phyloP scores from a whole-genome alignment of 1,284 basidiomycete genomes.

The Sparassis latifolia region DNA sequence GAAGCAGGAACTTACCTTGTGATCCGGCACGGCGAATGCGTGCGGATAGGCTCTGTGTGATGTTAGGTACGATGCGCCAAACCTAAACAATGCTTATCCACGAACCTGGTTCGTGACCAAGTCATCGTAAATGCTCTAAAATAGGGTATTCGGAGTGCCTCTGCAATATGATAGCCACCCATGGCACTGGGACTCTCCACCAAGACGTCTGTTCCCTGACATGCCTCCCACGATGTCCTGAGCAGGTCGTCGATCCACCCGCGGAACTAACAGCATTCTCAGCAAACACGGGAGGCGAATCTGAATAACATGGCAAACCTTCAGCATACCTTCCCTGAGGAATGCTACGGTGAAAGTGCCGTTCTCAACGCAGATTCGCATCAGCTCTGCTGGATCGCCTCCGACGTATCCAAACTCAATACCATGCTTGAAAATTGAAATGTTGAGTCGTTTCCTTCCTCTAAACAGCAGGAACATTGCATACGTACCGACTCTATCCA shows the following conservation, averaged over 20 bases:
- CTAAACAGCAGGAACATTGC: neutral
- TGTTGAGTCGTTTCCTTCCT: neutral
- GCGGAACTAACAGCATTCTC: constrained; percentile 59
- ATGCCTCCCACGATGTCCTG: constrained; percentile 91
- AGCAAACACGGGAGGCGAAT: neutral
- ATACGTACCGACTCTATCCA: constrained; percentile 89
- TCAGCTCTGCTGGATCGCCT: constrained; percentile 94
- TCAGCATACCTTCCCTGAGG: constrained; percentile 83
- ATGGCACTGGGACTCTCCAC: constrained; percentile 96
- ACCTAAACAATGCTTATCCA: neutral
- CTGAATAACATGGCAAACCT: constrained; percentile 41
- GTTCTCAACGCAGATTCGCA: constrained; percentile 93
- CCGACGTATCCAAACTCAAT: constrained; percentile 93
- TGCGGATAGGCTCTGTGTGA: constrained; percentile 83
- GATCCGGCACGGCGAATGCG: constrained; percentile 94
- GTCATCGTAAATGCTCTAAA: constrained; percentile 90
- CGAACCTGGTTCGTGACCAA: constrained; percentile 69
- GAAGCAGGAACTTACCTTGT: constrained; percentile 44
- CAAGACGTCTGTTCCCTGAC: constrained; percentile 89
- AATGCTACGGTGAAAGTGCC: constrained; percentile 95
- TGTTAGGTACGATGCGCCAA: constrained; percentile 7
- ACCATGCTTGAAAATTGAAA: constrained; percentile 52
- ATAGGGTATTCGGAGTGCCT: constrained; percentile 89
- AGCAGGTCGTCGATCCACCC: constrained; percentile 96
- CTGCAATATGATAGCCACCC: constrained; percentile 98